Evolutionary conservation across 495 filamentous ascomycete species (phyloP).

Genomic region (Chlorociboria aeruginascens): DNA sequence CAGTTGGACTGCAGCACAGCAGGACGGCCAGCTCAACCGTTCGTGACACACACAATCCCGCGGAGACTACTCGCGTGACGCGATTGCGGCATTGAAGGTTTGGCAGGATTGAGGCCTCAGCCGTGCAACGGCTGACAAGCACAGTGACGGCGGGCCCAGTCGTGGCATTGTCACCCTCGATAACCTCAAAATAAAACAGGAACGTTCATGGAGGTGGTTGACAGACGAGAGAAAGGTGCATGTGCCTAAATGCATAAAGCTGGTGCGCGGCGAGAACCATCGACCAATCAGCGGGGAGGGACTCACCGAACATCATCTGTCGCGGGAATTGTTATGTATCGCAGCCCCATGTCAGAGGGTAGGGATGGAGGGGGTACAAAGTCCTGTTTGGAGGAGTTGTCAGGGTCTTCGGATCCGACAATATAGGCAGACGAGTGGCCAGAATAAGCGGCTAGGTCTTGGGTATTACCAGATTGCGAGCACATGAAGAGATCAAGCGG

Average conservation of each 20-base stretch:
- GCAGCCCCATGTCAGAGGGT: slow-evolving; percentile 20
- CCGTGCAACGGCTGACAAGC: slow-evolving; percentile 10
- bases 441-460: slow-evolving; percentile 18
- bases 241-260: slow-evolving; percentile 11
- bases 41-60: slow-evolving; percentile 11
- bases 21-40: slow-evolving; percentile 15
- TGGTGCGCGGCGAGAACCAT: slow-evolving; percentile 6
- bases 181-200: too few species aligned
- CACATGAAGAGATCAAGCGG: slow-evolving; percentile 18
- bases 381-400: slow-evolving; percentile 17
- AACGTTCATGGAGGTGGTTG: background rate
- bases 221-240: slow-evolving; percentile 1
- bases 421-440: slow-evolving; percentile 15
- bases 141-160: slow-evolving; percentile 4
- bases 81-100: slow-evolving; percentile 8
- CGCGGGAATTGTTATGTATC: slow-evolving; percentile 16
- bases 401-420: slow-evolving; percentile 18
- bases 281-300: slow-evolving; percentile 6
- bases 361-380: slow-evolving; percentile 7
- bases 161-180: slow-evolving; percentile 8
- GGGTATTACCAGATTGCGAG: slow-evolving; percentile 18
- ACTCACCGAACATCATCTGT: slow-evolving; percentile 21
- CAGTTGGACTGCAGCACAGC: slow-evolving; percentile 10
- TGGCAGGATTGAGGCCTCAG: slow-evolving; percentile 14
- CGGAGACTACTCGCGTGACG: slow-evolving; percentile 16